Evolutionary conservation across 2,329 filamentous ascomycete genomes (phyloP), one percentile per base, ranked within the genome.

Genomic region (Pleoardoris graminearum): DNA sequence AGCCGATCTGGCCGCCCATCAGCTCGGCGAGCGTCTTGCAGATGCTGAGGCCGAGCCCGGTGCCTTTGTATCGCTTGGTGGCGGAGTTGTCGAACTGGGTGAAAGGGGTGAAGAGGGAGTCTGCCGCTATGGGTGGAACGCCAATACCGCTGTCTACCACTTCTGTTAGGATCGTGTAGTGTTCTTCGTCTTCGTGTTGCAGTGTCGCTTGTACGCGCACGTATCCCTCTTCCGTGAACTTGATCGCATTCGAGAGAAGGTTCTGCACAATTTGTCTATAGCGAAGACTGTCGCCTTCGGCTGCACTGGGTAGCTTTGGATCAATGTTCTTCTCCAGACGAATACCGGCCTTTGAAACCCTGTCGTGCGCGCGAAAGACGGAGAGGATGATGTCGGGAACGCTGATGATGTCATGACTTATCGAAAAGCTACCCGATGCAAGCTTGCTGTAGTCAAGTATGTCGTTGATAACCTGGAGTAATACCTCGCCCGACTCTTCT

Each of bases 371-470:
- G 21, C 80, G 77, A 16, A 80, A 70, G 1, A 85, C 79, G 0
- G 80, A 79, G 1, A 72, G 72, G 14, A 82, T 68, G 47, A 79
- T 75, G 42, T 72, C 71, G 21, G 70, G 53, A 36, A 85, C 71
- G 57, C 77, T 75, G 51, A 86, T 71, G 27, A 80, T 70, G 58
- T 83, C 81, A 12, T 80, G 68, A 42, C 76, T 80, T 48, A 86
- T 76, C 2, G 82, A 81, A 54, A 86, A 84, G 30, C 76, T 79
- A n/a, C 82, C 82, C 0, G 82, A 82, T 0, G 81, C 79, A 5
- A 86, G 74, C 58, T 86, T 86, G 8, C 84, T 85, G 62, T 85
- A 86, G 69, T 87, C 84, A n/a, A 87, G 76, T 39, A 87, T 84
- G 54, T 86, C 82, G 61, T 87, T 85, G 65, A 87, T 85, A 43